These are phyloP conservation scores for Phytophthora capsici DNA, from an alignment of 352 stramenopile species.

Conservation along the genomic window DNA sequence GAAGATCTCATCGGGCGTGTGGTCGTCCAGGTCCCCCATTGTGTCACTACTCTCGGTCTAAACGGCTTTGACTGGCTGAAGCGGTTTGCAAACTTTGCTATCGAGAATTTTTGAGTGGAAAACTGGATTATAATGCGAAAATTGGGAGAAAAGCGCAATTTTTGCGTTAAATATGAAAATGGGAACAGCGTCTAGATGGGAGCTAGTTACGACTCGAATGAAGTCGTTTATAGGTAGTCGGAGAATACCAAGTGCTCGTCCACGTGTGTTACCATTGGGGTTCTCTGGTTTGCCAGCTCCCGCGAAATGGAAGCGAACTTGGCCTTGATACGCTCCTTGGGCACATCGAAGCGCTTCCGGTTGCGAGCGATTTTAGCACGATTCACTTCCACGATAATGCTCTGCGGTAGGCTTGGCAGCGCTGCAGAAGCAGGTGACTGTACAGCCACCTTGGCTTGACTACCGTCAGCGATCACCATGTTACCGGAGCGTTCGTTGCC, in stretches of 20 bases:
- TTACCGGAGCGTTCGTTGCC: constrained; percentile 45
- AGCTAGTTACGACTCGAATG: constrained; percentile 17
- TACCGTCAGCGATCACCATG: constrained; percentile 59
- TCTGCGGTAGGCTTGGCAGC: constrained; percentile 40
- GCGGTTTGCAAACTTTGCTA: background rate
- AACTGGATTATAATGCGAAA: no score
- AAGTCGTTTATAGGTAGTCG: constrained; percentile 62
- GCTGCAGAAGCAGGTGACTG: constrained; percentile 18
- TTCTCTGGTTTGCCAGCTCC: constrained; percentile 59
- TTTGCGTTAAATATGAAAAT: constrained; percentile 2
- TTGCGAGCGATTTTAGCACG: constrained; percentile 54
- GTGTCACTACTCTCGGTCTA: constrained; percentile 4
- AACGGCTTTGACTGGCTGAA: constrained; percentile 24
- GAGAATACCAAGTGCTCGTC: constrained; percentile 79
- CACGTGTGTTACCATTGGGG: constrained; percentile 42
- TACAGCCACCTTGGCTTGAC: constrained; percentile 4
- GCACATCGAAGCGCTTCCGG: constrained; percentile 64
- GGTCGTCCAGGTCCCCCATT: constrained; percentile 75
- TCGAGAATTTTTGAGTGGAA: no score
- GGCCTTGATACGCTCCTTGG: constrained; percentile 72
- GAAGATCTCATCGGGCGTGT: constrained; percentile 81
- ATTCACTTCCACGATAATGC: constrained; percentile 67
- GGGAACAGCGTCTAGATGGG: constrained; percentile 26
- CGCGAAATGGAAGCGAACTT: constrained; percentile 73
- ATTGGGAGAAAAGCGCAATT: background rate